phyloP scores from a whole-genome alignment of 108 stramenopile species.

The Cylindrotheca closterium region DNA sequence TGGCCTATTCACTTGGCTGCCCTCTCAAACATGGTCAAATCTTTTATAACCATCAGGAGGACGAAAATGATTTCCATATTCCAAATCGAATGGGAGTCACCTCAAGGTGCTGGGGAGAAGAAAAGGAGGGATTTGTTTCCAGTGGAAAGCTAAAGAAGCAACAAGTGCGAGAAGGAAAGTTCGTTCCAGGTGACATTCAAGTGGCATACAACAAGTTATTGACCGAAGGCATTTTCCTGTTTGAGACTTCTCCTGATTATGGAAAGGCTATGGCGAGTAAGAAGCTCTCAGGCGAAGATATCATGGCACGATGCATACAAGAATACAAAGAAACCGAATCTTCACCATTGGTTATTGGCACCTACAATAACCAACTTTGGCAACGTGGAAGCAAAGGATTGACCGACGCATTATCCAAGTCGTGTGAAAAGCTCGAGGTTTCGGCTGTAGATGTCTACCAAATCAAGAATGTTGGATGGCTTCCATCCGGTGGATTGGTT shows the following conservation, averaged over 20 bases:
- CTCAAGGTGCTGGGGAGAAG: conserved; percentile 68
- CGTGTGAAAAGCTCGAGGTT: conserved; percentile 52
- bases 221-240: conserved; percentile 60
- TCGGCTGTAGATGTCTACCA: conserved; percentile 59
- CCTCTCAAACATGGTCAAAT: too few relatives aligned
- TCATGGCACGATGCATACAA: conserved; percentile 46
- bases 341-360: conserved; percentile 16
- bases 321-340: conserved; percentile 26
- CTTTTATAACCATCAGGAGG: conserved; percentile 20
- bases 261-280: conserved; percentile 32
- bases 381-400: conserved; percentile 22
- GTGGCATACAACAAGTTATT: conserved; percentile 68
- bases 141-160: conserved; percentile 71
- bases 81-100: conserved; percentile 85
- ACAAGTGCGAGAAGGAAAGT: conserved; percentile 61
- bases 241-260: conserved; percentile 74
- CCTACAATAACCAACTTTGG: conserved; percentile 27
- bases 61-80: conserved; percentile 87
- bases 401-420: conserved; percentile 37
- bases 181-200: conserved; percentile 65
- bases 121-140: conserved; percentile 52
- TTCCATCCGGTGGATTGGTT: conserved; percentile 40
- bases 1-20: conserved; percentile 9
- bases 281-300: conserved; percentile 52
- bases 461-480: conserved; percentile 48